Percentiles rank a stretch among this genome's conserved stretches.
Conservation (phyloP, 768 basidiomycete genomes). For the Terana coerulea region DNA sequence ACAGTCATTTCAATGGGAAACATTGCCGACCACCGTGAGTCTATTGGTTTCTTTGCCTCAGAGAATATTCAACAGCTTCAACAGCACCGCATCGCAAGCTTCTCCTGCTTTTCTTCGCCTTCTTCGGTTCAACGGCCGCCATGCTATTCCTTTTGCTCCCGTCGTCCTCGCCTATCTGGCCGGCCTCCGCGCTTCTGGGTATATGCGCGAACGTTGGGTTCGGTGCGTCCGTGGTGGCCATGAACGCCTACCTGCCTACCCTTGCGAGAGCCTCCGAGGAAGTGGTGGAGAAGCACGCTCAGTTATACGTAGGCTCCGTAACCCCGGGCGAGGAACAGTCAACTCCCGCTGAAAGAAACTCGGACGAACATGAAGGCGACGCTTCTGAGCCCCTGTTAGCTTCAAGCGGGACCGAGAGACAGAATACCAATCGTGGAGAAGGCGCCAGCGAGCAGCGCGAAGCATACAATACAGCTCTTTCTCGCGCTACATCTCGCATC, state of each 20-base stretch:
- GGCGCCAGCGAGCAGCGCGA: not conserved
- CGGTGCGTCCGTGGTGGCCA: conserved; percentile 81
- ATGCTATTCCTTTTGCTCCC: conserved; percentile 70
- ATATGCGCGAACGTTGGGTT: conserved; percentile 83
- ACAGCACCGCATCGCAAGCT: conserved; percentile 68
- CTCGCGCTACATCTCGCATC: conserved; percentile 74
- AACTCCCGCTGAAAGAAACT: not conserved
- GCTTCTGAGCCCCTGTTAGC: conserved; percentile 14
- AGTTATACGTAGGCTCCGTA: conserved; percentile 16
- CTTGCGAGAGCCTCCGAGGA: conserved; percentile 66
- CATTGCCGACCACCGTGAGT: conserved; percentile 86
- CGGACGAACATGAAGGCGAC: not conserved
- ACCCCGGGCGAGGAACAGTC: conserved; percentile 4
- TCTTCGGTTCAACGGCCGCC: conserved; percentile 65
- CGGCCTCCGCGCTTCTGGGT: conserved; percentile 62
- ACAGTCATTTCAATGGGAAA: conserved; percentile 93
- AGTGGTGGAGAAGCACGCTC: conserved; percentile 32
- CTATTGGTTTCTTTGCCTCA: not conserved
- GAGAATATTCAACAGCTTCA: conserved; percentile 3
- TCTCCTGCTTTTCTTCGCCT: conserved; percentile 72
- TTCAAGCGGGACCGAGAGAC: too few relatives aligned
- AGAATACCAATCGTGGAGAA: not conserved
- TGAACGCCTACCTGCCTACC: conserved; percentile 84
- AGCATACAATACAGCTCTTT: conserved; percentile 55
- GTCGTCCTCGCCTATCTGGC: conserved; percentile 68